Base-by-base conservation (phyloP, 2,329 filamentous ascomycete species). In the Akanthomyces uredinophilus region DNA sequence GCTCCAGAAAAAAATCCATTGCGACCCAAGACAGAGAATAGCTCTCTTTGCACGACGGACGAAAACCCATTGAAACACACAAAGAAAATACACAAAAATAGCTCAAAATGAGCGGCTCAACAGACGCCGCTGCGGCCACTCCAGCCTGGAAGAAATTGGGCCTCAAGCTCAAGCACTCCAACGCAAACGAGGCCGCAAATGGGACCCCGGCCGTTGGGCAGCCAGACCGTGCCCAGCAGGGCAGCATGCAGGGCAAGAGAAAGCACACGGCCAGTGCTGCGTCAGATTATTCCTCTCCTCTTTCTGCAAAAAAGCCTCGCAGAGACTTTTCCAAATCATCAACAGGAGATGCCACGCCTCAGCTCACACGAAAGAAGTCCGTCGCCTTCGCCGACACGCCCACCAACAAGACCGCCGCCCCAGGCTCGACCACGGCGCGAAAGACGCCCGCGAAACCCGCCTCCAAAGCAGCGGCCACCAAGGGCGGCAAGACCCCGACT, bases 141-240 rank as follows among this genome's bases (percentile, higher is more conserved):
- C 83, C 83, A 62, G 83, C 83, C 66, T 86, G 83, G 83, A 86
- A 86, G 71, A 80, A 81, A 78, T 80, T 85, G 78, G 83, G 84
- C 74, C 80, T 86, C 71, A 85, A 85, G 78, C 83, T 85, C 74
- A 86, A 85, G 74, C 70, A 60, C 50, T 63, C 57, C 22, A 50
- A 41, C 13, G 62, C 62, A 56, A 29, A 47, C 18, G 55, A 53
- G 56, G 13, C 56, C 32, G 44, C 56, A 56, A 60, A 60, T 22
- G 57, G 43, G 22, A 32, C 56, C 61, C 61, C 49, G 27, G 50
- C 49, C 50, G 62, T 63, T 63, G 62, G 62, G 62, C 62, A 63
- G 44, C 62, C 56, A 63, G 56, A 56, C 62, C 58, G 62, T 56
- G 56, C 62, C 56, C 57, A 63, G 51, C 53, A 63, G 61, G 52